These are phyloP conservation scores for Fragilariopsis cylindrus DNA, from an alignment of 108 stramenopile genomes.

Conservation along the genomic window DNA sequence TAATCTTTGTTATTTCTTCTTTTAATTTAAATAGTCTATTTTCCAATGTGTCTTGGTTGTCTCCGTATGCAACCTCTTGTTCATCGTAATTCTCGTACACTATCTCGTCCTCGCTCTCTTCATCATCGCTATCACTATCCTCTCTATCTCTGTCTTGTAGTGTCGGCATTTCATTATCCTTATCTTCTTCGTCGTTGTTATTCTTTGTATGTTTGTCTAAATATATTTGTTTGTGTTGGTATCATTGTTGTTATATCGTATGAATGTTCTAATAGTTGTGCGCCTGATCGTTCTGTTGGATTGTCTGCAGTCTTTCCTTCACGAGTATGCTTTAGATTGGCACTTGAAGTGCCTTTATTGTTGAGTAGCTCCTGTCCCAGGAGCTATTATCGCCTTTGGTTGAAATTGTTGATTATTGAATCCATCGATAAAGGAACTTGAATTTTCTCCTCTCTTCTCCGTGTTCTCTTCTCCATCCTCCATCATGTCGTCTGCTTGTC, in stretches of 20 bases:
- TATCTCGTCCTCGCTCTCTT: not conserved
- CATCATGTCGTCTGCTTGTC: not conserved
- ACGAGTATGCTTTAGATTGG: too few species aligned
- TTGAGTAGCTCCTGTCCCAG: too few species aligned
- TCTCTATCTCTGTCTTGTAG: slow-evolving; percentile 17
- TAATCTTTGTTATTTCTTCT: not conserved
- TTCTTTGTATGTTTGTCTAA: not conserved
- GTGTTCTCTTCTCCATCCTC: not conserved
- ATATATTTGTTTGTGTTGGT: too few species aligned
- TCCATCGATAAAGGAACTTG: too few species aligned
- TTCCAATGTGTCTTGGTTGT: not conserved
- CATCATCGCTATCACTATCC: not conserved
- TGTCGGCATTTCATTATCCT: slow-evolving; percentile 17
- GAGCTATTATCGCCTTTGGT: too few species aligned
- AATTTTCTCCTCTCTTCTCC: not conserved
- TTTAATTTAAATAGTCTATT: not conserved
- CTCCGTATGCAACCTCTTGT: not conserved
- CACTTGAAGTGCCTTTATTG: too few species aligned
- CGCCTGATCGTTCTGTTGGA: too few species aligned
- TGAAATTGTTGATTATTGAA: too few species aligned
- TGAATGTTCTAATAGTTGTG: too few species aligned
- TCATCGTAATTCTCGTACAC: too few species aligned
- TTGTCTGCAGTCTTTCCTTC: too few species aligned
- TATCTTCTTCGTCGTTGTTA: slow-evolving; percentile 13
- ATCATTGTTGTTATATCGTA: too few species aligned